Percentiles rank a stretch among this genome's conserved stretches.
phyloP scores from a whole-genome alignment of 805 yeast species.

The Cyberlindnera subsufficiens region DNA sequence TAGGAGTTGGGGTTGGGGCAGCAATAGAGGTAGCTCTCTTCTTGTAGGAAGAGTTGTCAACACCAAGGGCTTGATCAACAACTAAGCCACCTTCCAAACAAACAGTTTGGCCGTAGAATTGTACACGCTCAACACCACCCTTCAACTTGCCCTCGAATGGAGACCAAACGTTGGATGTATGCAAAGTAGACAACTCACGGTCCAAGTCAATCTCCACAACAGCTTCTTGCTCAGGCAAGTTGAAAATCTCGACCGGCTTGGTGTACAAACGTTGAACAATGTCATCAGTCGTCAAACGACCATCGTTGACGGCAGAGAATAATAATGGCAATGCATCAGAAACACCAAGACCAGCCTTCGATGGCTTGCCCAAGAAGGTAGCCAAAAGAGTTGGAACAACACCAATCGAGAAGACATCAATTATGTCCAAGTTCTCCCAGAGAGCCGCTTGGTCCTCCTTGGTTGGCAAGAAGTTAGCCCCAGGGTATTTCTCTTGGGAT shows the following conservation, averaged over 20 bases:
- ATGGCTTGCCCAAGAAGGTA: constrained; percentile 51
- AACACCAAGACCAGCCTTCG: constrained; percentile 70
- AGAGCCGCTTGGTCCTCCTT: constrained; percentile 73
- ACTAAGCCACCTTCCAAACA: constrained; percentile 78
- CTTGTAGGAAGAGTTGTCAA: constrained; percentile 24
- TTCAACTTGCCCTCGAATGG: constrained; percentile 53
- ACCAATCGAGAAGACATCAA: constrained; percentile 89
- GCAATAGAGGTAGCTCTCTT: constrained; percentile 23
- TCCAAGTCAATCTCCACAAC: constrained; percentile 80
- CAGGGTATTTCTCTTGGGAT: constrained; percentile 65
- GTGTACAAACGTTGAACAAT: constrained; percentile 69
- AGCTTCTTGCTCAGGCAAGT: constrained; percentile 75
- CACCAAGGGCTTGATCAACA: constrained; percentile 56
- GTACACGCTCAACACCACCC: constrained; percentile 89
- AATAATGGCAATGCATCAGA: constrained; percentile 78
- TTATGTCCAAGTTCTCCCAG: constrained; percentile 66
- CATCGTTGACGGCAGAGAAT: constrained; percentile 71
- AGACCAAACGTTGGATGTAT: constrained; percentile 41
- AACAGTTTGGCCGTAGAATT: constrained; percentile 69
- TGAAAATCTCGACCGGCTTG: constrained; percentile 78
- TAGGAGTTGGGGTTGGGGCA: constrained; percentile 17
- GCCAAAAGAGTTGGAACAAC: constrained; percentile 70
- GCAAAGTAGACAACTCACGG: constrained; percentile 44
- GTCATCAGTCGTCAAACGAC: constrained; percentile 65
- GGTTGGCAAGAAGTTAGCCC: constrained; percentile 71